phyloP scores from a whole-genome alignment of 192 early-diverging fungal species.

The Borealophlyctis nickersoniae region DNA sequence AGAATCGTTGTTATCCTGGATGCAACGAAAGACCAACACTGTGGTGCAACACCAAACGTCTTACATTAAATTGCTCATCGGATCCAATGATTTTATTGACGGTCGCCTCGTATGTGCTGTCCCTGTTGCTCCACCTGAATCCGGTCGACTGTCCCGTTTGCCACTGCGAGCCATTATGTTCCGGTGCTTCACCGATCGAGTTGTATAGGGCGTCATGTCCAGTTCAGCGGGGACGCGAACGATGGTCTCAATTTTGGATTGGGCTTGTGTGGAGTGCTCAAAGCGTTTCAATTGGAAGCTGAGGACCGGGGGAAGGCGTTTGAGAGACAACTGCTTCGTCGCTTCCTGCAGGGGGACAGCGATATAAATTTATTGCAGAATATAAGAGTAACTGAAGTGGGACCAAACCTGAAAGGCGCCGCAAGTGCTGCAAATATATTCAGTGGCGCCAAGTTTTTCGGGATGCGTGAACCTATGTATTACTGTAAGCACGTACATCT shows the following conservation, averaged over 20 bases:
- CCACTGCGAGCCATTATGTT: slow-evolving; percentile 13
- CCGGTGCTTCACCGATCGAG: slow-evolving; percentile 46
- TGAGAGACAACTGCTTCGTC: slow-evolving; percentile 85
- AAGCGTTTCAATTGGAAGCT: slow-evolving; percentile 95
- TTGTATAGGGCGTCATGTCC: slow-evolving; percentile 90
- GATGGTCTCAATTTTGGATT: slow-evolving; percentile 79
- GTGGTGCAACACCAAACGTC: slow-evolving; percentile 19
- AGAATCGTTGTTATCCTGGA: too few species aligned
- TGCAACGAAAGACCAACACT: too few species aligned
- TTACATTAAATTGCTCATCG: slow-evolving; percentile 15
- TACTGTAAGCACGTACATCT: too few species aligned
- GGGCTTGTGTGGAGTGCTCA: slow-evolving; percentile 61
- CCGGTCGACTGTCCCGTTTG: not conserved
- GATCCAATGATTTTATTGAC: slow-evolving; percentile 12
- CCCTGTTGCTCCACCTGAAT: slow-evolving; percentile 12
- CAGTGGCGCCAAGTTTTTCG: slow-evolving; percentile 68
- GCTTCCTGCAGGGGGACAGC: slow-evolving; percentile 63
- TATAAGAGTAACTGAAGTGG: too few species aligned
- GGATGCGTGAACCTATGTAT: slow-evolving; percentile 75
- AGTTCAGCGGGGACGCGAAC: slow-evolving; percentile 79
- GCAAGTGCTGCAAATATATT: slow-evolving; percentile 69
- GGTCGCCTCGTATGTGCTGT: not conserved
- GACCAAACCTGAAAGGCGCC: slow-evolving; percentile 40
- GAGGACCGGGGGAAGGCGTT: slow-evolving; percentile 81
- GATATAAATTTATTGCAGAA: too few species aligned